Conservation (phyloP, 2,329 filamentous ascomycete genomes). For the Onygenales sp. region DNA sequence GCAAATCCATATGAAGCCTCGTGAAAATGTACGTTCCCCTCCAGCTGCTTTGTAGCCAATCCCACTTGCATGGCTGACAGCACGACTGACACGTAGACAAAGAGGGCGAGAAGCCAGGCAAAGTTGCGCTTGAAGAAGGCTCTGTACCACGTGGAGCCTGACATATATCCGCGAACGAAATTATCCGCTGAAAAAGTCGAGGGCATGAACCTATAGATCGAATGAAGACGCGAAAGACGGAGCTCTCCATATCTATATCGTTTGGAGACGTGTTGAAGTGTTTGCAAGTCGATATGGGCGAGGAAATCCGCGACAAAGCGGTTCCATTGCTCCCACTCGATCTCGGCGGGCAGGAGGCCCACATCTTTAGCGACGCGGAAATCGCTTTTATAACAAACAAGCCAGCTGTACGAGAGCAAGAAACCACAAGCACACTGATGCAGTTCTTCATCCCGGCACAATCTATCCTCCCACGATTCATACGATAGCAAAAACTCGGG, state of each 20-base stretch:
- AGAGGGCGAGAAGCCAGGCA: slow-evolving; percentile 28
- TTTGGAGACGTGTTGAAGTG: slow-evolving; percentile 22
- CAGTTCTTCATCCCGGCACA: slow-evolving; percentile 15
- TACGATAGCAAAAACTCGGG: slow-evolving; percentile 17
- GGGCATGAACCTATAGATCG: slow-evolving; percentile 27
- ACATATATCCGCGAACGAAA: slow-evolving; percentile 20
- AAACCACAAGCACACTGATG: slow-evolving; percentile 26
- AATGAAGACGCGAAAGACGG: slow-evolving; percentile 35
- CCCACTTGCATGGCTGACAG: slow-evolving; percentile 42
- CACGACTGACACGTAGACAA: slow-evolving; percentile 37
- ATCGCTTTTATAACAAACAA: slow-evolving; percentile 32
- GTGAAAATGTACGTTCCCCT: slow-evolving; percentile 7
- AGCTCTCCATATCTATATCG: slow-evolving; percentile 38
- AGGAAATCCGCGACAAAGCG: slow-evolving; percentile 23
- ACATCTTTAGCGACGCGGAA: slow-evolving; percentile 24
- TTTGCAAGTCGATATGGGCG: slow-evolving; percentile 18
- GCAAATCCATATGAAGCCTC: slow-evolving; percentile 8
- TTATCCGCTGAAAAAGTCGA: slow-evolving; percentile 16
- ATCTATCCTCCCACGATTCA: slow-evolving; percentile 15
- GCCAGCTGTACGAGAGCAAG: slow-evolving; percentile 32
- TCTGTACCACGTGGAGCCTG: slow-evolving; percentile 27
- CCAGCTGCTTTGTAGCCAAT: slow-evolving; percentile 4
- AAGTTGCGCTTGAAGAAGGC: slow-evolving; percentile 37
- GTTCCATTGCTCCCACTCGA: slow-evolving; percentile 34
- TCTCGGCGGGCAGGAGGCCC: slow-evolving; percentile 21